phyloP scores from a whole-genome alignment of 352 stramenopile genomes.

The Thalassiosira exigua region DNA sequence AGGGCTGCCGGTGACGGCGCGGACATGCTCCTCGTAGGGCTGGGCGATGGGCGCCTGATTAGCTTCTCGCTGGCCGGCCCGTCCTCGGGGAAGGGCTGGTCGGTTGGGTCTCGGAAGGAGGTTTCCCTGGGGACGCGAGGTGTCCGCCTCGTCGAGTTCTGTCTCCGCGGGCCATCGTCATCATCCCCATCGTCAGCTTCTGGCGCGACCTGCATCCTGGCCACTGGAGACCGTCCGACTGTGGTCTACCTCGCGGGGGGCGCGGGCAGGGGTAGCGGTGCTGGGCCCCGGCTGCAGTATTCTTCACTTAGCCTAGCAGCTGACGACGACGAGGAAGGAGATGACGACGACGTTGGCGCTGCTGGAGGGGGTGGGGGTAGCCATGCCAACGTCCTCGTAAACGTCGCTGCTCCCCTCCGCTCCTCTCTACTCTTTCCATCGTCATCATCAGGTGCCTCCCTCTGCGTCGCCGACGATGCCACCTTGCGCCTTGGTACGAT shows the following conservation, averaged over 20 bases:
- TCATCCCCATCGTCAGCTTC: conserved; percentile 17
- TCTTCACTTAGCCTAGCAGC: conserved; percentile 91
- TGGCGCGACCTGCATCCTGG: conserved; percentile 94
- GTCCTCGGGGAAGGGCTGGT: conserved; percentile 27
- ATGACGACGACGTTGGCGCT: conserved; percentile 44
- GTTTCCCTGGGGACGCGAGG: conserved; percentile 94
- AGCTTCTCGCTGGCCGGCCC: conserved; percentile 88
- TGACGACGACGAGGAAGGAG: conserved; percentile 59
- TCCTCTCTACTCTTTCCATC: conserved; percentile 72
- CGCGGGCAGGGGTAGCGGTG: conserved; percentile 58
- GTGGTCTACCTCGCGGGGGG: conserved; percentile 96
- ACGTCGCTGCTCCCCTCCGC: conserved; percentile 72
- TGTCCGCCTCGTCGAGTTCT: conserved; percentile 92
- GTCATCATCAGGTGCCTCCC: conserved; percentile 76
- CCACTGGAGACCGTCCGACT: conserved; percentile 94
- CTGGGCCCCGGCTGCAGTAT: conserved; percentile 93
- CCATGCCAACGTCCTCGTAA: conserved; percentile 66
- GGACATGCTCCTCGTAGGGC: conserved; percentile 93
- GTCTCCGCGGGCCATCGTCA: too few relatives aligned
- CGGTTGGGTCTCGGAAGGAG: conserved; percentile 87
- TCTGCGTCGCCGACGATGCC: conserved; percentile 94
- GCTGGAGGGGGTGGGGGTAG: too few relatives aligned
- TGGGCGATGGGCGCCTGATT: conserved; percentile 95
- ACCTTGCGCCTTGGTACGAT: conserved; percentile 96
- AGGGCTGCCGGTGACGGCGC: conserved; percentile 41